phyloP scores from a whole-genome alignment of 148 eudicot genomes.

The Camellia sinensis region DNA sequence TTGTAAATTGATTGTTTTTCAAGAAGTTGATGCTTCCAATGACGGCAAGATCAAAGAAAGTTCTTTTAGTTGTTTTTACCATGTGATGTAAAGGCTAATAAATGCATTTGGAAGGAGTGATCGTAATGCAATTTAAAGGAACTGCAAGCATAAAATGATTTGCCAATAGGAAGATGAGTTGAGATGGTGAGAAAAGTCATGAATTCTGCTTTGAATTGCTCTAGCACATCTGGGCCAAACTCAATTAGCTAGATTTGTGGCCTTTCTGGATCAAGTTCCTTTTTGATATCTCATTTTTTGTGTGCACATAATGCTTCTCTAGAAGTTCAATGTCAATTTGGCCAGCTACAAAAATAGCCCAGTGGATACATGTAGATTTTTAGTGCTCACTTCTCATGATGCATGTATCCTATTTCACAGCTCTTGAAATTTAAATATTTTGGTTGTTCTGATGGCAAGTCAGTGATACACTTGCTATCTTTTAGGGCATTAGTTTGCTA shows the following conservation, averaged over 20 bases:
- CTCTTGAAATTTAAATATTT: background rate
- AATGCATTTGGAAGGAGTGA: background rate
- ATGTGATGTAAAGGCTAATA: background rate
- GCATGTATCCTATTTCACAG: background rate
- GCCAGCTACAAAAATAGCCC: background rate
- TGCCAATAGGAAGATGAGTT: background rate
- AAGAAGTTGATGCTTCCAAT: background rate
- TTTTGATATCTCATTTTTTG: background rate
- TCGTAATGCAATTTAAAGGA: background rate
- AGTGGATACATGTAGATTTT: background rate
- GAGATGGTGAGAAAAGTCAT: background rate
- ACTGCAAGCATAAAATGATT: background rate
- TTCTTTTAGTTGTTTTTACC: background rate
- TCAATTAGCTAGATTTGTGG: background rate
- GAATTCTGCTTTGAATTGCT: background rate
- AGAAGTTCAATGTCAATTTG: background rate
- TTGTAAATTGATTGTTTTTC: background rate
- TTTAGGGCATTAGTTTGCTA: background rate
- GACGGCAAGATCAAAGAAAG: background rate
- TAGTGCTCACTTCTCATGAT: background rate
- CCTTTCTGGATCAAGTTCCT: background rate
- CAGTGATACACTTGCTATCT: background rate
- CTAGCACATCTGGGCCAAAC: background rate
- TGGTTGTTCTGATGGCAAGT: background rate
- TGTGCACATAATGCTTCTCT: background rate